These are phyloP conservation scores for Pythium pectinolyticum DNA, from an alignment of 352 stramenopile species.

Conservation along the genomic window DNA sequence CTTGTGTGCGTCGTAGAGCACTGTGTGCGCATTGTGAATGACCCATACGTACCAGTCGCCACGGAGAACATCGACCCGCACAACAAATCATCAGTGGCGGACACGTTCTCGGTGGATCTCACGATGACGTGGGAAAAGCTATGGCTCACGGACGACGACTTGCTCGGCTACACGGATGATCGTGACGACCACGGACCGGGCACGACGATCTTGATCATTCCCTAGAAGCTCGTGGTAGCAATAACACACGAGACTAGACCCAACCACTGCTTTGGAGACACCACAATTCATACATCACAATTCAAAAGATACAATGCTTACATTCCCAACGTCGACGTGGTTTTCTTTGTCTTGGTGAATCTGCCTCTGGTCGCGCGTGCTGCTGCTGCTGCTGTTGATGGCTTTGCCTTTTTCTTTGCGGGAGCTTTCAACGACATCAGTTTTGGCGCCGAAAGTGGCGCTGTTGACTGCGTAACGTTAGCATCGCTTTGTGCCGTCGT, in stretches of 20 bases:
- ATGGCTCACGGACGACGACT: conserved; percentile 9
- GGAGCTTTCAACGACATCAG: no score
- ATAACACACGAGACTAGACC: background rate
- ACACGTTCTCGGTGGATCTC: conserved; percentile 7
- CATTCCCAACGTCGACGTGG: conserved; percentile 29
- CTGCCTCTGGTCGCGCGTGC: conserved; percentile 12
- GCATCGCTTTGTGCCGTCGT: no score
- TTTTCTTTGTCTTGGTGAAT: conserved; percentile 32
- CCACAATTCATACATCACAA: no score
- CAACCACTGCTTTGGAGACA: background rate
- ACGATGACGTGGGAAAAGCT: conserved; percentile 22
- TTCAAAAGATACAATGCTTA: no score
- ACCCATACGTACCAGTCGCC: background rate
- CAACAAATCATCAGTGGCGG: no score
- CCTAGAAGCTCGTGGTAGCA: background rate
- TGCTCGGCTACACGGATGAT: background rate
- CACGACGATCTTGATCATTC: conserved; percentile 1
- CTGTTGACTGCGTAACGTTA: no score
- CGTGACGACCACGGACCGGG: background rate
- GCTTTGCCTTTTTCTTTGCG: background rate
- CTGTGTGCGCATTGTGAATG: conserved; percentile 19
- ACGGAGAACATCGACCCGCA: conserved; percentile 13
- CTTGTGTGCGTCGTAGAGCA: conserved; percentile 12
- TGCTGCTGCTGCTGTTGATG: background rate
- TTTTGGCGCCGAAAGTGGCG: no score